A percentile compares a stretch with the other conserved stretches of the same genome.
Evolutionary conservation across 768 basidiomycete species (phyloP).

Genomic region (Suillus ampliporus): DNA sequence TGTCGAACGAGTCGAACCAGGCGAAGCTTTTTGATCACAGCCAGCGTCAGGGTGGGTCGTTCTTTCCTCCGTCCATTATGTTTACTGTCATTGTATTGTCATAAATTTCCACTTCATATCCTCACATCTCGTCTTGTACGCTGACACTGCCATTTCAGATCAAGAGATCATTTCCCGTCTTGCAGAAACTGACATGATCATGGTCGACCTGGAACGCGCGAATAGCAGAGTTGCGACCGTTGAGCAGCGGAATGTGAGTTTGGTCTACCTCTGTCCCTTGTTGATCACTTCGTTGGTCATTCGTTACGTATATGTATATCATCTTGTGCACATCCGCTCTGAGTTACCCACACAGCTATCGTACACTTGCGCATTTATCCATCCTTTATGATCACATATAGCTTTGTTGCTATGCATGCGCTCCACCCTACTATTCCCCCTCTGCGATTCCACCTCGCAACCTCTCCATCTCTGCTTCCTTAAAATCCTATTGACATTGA

Average conservation of each 20-base stretch:
- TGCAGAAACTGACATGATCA: conserved; percentile 93
- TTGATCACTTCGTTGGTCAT: neutral
- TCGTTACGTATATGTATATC: neutral
- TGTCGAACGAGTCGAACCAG: conserved; percentile 91
- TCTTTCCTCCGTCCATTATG: neutral
- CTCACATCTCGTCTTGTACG: neutral
- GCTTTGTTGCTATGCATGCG: neutral
- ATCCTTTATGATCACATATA: no score
- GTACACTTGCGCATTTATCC: no score
- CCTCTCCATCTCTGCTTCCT: neutral
- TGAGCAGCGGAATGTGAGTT: conserved; percentile 86
- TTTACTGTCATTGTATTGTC: no score
- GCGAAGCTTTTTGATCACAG: conserved; percentile 91
- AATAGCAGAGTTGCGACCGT: conserved; percentile 92
- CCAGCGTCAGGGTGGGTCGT: conserved; percentile 80
- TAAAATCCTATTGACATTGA: neutral
- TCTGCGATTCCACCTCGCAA: neutral
- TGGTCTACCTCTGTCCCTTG: neutral
- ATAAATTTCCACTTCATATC: neutral
- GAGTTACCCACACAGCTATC: neutral
- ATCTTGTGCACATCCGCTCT: neutral
- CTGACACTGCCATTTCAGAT: conserved; percentile 52
- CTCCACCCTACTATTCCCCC: neutral
- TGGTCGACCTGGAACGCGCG: conserved; percentile 93
- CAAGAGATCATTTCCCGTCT: conserved; percentile 91